Evolutionary conservation across 306 rosid species (phyloP).

Genomic region (Heteromeles arbutifolia): DNA sequence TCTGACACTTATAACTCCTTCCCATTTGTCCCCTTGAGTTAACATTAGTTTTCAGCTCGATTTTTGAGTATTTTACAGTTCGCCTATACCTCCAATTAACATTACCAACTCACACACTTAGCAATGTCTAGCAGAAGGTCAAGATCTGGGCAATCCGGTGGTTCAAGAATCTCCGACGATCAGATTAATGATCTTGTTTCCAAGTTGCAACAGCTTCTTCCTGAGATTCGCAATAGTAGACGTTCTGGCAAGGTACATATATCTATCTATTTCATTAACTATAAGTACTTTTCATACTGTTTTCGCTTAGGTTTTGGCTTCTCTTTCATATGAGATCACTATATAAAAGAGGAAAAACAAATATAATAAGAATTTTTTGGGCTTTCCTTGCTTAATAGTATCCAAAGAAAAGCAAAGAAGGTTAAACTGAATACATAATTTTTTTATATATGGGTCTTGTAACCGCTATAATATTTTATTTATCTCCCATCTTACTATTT

Average conservation of each 20-base stretch:
- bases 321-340: not conserved
- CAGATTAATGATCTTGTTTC: slow-evolving; percentile 94
- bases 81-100: not conserved
- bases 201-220: slow-evolving; percentile 90
- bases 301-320: not conserved
- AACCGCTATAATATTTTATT: not conserved
- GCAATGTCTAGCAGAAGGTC: slow-evolving; percentile 65
- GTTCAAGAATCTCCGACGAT: slow-evolving; percentile 83
- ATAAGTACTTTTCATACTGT: too few species aligned
- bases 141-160: slow-evolving; percentile 62
- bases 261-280: not conserved
- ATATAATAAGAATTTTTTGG: not conserved
- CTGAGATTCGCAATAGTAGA: slow-evolving; percentile 71
- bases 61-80: not conserved
- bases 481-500: not conserved
- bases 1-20: not conserved
- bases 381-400: not conserved
- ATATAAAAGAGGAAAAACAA: not conserved
- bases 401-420: not conserved
- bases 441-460: not conserved
- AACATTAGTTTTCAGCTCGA: not conserved
- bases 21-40: slow-evolving; percentile 1
- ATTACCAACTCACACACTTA: not conserved
- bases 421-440: not conserved
- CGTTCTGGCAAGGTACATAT: slow-evolving; percentile 70